Evolutionary conservation across 1,284 basidiomycete genomes (phyloP), one percentile per base, ranked within the genome.

Genomic region (Apiotrichum sp.): DNA sequence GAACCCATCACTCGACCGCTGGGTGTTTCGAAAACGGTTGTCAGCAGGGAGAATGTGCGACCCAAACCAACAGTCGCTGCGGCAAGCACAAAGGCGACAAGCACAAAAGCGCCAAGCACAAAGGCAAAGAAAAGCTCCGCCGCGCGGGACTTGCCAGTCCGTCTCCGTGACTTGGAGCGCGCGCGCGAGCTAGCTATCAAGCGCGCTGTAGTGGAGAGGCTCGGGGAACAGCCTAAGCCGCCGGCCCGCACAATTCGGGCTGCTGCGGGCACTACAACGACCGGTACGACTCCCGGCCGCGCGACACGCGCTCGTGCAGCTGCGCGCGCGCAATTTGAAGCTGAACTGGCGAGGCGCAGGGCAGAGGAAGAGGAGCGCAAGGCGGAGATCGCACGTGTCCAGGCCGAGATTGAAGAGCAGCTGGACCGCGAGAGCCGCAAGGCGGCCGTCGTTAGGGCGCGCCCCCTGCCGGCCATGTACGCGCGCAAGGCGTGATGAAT

Each of bases 391-490:
- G 58, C 45, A 35, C 52, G 56, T 11, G 47, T 57, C 39, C 62
- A 55, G 31, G 53, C 58, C 7, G 52, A 62, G 34, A 48, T 66
- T 40, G 68, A 71, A 51, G 65, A 67, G 32, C 59, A 65, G 46
- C 49, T 52, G 34, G 66, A 66, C 47, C 36, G 43, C 51, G 31
- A 53, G 51, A 54, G 50, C 14, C 64, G 71, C 47, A 64, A 61
- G 44, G 63, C 64, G 53, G 66, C 64, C 8, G 62, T 71, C 8
- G 60, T 70, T 16, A 62, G 68, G 50, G 65, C 71, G 1, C 59
- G 64, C 22, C 68, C 67, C 10, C 52, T 73, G 41, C 71, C 71
- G n/a, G 58, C 47, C 10, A 65, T 71, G 65, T 71, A 71, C 41
- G 14, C 10, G 10, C 35, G 36, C 32, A 14, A 32, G 11, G 11